Percentiles rank a stretch among this genome's conserved stretches.
phyloP scores from a whole-genome alignment of 2,329 filamentous ascomycete species.

The Coleophoma eucalyptorum region DNA sequence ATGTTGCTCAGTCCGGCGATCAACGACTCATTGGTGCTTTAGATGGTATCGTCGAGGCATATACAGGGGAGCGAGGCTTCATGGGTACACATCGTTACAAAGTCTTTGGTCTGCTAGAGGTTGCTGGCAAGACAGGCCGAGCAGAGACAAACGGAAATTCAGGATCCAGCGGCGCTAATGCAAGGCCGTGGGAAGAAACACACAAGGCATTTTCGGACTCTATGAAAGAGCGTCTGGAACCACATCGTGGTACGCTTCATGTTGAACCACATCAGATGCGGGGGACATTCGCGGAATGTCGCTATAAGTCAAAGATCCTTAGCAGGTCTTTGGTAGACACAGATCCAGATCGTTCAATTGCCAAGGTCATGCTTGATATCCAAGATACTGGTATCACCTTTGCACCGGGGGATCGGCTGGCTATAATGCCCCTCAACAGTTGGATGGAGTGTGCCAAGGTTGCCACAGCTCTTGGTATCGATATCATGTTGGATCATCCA shows the following conservation, averaged over 20 bases:
- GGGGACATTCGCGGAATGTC: constrained; percentile 50
- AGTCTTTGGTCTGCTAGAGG: constrained; percentile 51
- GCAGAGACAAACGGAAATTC: constrained; percentile 49
- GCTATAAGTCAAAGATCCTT: constrained; percentile 43
- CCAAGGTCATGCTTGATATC: constrained; percentile 46
- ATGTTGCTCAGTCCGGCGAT: constrained; percentile 46
- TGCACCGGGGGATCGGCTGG: constrained; percentile 47
- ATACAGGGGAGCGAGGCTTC: constrained; percentile 50
- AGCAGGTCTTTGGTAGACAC: constrained; percentile 41
- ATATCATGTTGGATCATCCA: constrained; percentile 38
- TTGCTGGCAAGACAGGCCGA: constrained; percentile 48
- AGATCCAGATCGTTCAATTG: constrained; percentile 41
- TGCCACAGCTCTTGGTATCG: constrained; percentile 45
- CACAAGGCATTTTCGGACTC: constrained; percentile 47
- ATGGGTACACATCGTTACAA: constrained; percentile 55
- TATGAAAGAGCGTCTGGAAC: constrained; percentile 50
- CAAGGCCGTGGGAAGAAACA: constrained; percentile 45
- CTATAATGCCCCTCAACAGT: constrained; percentile 50
- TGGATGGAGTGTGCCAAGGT: constrained; percentile 53
- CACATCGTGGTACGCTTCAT: constrained; percentile 40
- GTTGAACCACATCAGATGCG: constrained; percentile 50
- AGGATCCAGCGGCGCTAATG: constrained; percentile 36
- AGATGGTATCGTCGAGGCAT: constrained; percentile 51
- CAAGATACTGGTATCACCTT: constrained; percentile 50
- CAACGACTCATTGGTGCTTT: constrained; percentile 46